Evolutionary conservation across 129 eudicot species (phyloP).

Genomic region (Deinandra increscens): DNA sequence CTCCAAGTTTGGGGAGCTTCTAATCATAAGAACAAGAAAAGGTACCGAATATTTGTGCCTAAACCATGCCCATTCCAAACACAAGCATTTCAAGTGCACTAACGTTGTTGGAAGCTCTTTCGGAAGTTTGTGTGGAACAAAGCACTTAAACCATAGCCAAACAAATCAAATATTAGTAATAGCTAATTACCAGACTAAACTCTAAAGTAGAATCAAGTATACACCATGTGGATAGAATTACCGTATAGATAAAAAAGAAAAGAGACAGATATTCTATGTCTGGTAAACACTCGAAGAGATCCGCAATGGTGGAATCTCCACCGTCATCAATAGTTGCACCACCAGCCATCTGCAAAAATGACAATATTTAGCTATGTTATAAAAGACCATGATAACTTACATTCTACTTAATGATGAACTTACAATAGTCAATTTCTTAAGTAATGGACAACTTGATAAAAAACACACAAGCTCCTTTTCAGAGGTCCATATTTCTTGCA

Average conservation of each 20-base stretch:
- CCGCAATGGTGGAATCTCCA: not conserved
- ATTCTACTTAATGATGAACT: not conserved
- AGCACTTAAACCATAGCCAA: conserved; percentile 1
- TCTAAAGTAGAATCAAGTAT: not conserved
- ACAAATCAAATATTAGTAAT: not conserved
- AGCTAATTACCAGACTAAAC: not conserved
- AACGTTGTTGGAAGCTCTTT: too few species aligned
- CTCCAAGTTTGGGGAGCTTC: conserved; percentile 16
- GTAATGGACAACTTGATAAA: conserved; percentile 17
- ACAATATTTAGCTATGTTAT: not conserved
- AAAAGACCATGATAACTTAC: not conserved
- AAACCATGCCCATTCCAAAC: not conserved
- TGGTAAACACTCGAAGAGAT: conserved; percentile 5
- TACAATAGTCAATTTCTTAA: too few species aligned
- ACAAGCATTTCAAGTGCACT: conserved; percentile 6
- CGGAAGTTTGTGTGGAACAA: too few species aligned
- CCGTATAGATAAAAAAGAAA: not conserved
- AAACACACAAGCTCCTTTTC: conserved; percentile 3
- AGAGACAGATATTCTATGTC: not conserved
- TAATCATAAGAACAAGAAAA: not conserved
- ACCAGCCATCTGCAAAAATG: not conserved
- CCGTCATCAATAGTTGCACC: not conserved
- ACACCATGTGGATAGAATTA: conserved; percentile 12
- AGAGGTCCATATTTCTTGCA: not conserved
- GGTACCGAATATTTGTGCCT: not conserved